Evolutionary conservation across 805 yeast genomes (phyloP), one percentile per base, ranked within the genome.

Genomic region (Pichia eremophila): DNA sequence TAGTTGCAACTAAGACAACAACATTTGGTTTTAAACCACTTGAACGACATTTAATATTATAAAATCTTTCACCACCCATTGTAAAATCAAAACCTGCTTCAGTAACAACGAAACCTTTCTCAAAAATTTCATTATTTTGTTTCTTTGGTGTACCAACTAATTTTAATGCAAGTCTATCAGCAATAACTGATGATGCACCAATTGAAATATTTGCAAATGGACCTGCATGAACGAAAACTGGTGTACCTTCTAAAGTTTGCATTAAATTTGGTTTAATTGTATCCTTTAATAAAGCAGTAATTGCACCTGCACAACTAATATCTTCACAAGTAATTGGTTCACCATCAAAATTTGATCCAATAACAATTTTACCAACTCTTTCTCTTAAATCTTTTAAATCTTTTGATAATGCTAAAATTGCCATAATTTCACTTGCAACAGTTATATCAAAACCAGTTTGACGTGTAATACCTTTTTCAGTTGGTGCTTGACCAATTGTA

Each of bases 31-130:
- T 72, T 52, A 84, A 71, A 9, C 91, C 93, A n/a, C 87, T 79
- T 10, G 89, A 75, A 62, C 93, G 76, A 64, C 90, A 82, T 66
- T 85, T 85, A 69, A 85, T 85, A 67, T 85, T 83, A 65, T 83
- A 72, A 66, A 85, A 85, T 68, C 95, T 73, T 70, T 85, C 95
- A 65, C 95, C 95, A 62, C 95, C 95, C 95, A 85, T 85, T 45
- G 93, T 85, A 73, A 85, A 85, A 66, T 85, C 95, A 68, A 85
- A 85, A 52, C 95, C 95, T 18, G 95, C 95, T 66, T 85, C 95
- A 43, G 95, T 85, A 46, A 85, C 83, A 51, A 85, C 95, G 57
- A 77, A 85, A 52, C 95, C 93, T 55, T 75, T 75, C 35, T 50
- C 28, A 32, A 34, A 32, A 15, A 42, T 28, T 58, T 75, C 58